phyloP scores from a whole-genome alignment of 2,329 filamentous ascomycete genomes.

The Parastagonospora nodorum region DNA sequence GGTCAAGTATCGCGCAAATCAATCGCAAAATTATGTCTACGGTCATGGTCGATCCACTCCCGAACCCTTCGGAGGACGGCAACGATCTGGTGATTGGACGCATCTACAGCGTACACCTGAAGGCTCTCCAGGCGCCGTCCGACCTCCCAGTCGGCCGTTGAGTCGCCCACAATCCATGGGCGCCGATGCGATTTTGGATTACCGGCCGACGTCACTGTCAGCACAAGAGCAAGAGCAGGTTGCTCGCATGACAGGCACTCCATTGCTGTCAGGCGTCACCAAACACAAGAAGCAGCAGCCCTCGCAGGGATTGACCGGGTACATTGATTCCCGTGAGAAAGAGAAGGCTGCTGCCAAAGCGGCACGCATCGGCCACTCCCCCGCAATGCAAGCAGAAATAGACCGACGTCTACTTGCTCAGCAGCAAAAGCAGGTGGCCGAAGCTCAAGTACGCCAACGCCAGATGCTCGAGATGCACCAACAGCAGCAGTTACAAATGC shows the following conservation, averaged over 20 bases:
- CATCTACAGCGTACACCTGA: slow-evolving; percentile 41
- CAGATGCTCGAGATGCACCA: slow-evolving; percentile 30
- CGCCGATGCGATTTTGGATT: slow-evolving; percentile 58
- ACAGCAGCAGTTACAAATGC: slow-evolving; percentile 33
- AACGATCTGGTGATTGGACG: slow-evolving; percentile 53
- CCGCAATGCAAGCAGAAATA: slow-evolving; percentile 44
- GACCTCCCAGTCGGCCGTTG: slow-evolving; percentile 38
- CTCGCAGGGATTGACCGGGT: slow-evolving; percentile 69
- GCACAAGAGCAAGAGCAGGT: slow-evolving; percentile 88
- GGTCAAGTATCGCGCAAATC: slow-evolving; percentile 75
- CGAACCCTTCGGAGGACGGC: slow-evolving; percentile 50
- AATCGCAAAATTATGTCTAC: slow-evolving; percentile 48
- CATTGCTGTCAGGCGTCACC: slow-evolving; percentile 63
- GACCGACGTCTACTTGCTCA: slow-evolving; percentile 39
- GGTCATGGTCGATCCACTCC: slow-evolving; percentile 66
- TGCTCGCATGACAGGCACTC: slow-evolving; percentile 78
- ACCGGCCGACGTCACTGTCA: slow-evolving; percentile 68
- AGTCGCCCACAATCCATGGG: slow-evolving; percentile 62
- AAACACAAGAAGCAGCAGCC: slow-evolving; percentile 53
- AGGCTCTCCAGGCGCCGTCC: slow-evolving; percentile 23
- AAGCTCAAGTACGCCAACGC: slow-evolving; percentile 32
- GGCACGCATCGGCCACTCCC: slow-evolving; percentile 30
- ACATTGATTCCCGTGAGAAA: slow-evolving; percentile 78
- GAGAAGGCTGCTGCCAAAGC: slow-evolving; percentile 60
- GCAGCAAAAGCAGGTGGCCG: slow-evolving; percentile 39